A percentile compares a stretch with the other conserved stretches of the same genome.
Evolutionary conservation across 768 basidiomycete species (phyloP).

Genomic region (Rhodotorula diobovata): DNA sequence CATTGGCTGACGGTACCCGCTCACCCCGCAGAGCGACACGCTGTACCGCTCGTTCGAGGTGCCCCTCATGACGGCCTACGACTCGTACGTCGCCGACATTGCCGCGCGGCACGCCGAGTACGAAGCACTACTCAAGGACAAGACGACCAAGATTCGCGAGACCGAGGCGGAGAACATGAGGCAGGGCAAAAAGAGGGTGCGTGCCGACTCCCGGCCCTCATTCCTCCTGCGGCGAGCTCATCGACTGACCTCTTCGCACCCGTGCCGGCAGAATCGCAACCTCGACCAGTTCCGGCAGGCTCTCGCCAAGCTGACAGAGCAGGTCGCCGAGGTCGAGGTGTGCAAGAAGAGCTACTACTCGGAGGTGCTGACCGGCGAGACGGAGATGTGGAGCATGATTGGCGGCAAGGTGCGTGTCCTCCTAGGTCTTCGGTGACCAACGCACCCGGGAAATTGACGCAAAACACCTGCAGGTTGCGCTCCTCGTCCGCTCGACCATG

Average conservation of each 20-base stretch:
- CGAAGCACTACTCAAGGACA: slow-evolving; percentile 33
- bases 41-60: slow-evolving; percentile 37
- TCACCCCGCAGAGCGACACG: slow-evolving; percentile 31
- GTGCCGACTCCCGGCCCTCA: neutral
- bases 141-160: slow-evolving; percentile 32
- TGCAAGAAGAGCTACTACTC: slow-evolving; percentile 37
- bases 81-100: slow-evolving; percentile 30
- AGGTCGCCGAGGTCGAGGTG: slow-evolving; percentile 38
- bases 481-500: slow-evolving; percentile 33
- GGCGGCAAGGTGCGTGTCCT: slow-evolving; percentile 21
- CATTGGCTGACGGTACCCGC: neutral
- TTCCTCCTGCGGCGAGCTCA: neutral
- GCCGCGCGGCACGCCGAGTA: slow-evolving; percentile 36
- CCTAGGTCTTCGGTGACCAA: too few species aligned
- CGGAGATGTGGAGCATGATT: slow-evolving; percentile 34
- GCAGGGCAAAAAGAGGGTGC: slow-evolving; percentile 34
- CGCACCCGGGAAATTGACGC: too few species aligned
- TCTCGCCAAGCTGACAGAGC: slow-evolving; percentile 36
- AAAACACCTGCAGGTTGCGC: slow-evolving; percentile 33
- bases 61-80: slow-evolving; percentile 37
- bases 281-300: slow-evolving; percentile 37
- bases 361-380: slow-evolving; percentile 31
- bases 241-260: neutral
- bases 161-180: slow-evolving; percentile 40
- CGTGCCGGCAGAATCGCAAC: slow-evolving; percentile 19